Evolutionary conservation across 768 basidiomycete genomes (phyloP).

Genomic region (Piloderma croceum): DNA sequence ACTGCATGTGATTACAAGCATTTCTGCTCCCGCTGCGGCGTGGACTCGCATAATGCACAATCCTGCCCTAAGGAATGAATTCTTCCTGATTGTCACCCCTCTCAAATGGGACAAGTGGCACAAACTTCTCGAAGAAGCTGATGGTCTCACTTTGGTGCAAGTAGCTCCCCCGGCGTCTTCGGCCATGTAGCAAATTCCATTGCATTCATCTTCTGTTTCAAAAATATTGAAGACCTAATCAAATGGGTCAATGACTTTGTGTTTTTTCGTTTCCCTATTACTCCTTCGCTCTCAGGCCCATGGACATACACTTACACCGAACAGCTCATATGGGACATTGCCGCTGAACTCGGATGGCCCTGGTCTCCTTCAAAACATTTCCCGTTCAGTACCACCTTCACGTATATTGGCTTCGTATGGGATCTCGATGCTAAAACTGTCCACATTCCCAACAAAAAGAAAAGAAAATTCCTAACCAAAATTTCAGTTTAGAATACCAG

Average conservation of each 20-base stretch:
- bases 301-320: constrained; percentile 15
- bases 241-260: constrained; percentile 36
- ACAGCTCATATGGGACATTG: constrained; percentile 19
- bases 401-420: constrained; percentile 37
- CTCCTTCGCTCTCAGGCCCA: neutral
- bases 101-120: constrained; percentile 18
- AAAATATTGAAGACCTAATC: constrained; percentile 15
- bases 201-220: constrained; percentile 13
- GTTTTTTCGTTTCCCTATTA: constrained; percentile 21
- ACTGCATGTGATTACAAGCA: no score
- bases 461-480: constrained; percentile 21
- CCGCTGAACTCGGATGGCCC: constrained; percentile 26
- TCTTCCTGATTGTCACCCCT: constrained; percentile 21
- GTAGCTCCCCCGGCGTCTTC: constrained; percentile 25
- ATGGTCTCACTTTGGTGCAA: constrained; percentile 20
- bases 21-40: no score
- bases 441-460: constrained; percentile 26
- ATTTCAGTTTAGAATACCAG: constrained; percentile 13
- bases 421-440: constrained; percentile 24
- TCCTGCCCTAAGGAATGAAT: no score
- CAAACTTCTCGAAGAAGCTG: constrained; percentile 2
- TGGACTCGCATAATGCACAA: no score
- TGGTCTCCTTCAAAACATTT: constrained; percentile 28
- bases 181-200: constrained; percentile 28
- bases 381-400: constrained; percentile 22